Evolutionary conservation across 1,284 basidiomycete genomes (phyloP), one percentile per base, ranked within the genome.

Genomic region (Coniferiporia weirii): DNA sequence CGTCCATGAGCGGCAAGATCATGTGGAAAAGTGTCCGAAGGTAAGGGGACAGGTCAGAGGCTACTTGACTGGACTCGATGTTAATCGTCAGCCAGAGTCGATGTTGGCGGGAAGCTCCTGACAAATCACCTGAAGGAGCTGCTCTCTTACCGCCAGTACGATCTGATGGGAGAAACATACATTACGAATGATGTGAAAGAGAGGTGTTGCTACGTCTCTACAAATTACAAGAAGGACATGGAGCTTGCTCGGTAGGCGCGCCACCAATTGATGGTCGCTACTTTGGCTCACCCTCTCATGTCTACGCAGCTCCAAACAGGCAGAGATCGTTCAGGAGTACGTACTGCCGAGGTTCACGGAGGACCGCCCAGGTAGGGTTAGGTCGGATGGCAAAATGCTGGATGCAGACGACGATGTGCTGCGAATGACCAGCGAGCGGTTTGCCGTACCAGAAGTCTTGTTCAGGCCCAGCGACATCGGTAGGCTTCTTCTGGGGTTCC

Each of bases 131-230:
- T 98, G 38, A 97, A 98, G 68, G 92, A 95, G 69, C 80, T 95
- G 52, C 84, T 96, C 10, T 96, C 93, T 10, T 98, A 93, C 72
- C 85, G 93, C 35, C 95, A 98, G 69, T 96, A 93, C 90, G 94
- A 98, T 72, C 93, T 98, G 91, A 94, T 95, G 84, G 94, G 98
- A 69, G 91, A 97, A 73, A 94, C 92, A 0, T 84, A 89, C 72
- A 88, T 98, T 67, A 89, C 97, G 74, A 94, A 95, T 73, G 82
- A 91, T 64, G 88, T 95, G 66, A 95, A 96, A 70, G 92, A 93
- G 69, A 73, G 80, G 12, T 95, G 91, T 69, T 93, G 91, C 71
- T 98, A 90, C 71, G 89, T 97, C 55, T 85, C 89, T n/a, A 76
- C 76, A 44, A 76, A 88, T 68, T 94, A 89, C 75, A 78, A 77